phyloP scores from a whole-genome alignment of 371 early-diverging fungal species.

The Fennellomyces sp. region DNA sequence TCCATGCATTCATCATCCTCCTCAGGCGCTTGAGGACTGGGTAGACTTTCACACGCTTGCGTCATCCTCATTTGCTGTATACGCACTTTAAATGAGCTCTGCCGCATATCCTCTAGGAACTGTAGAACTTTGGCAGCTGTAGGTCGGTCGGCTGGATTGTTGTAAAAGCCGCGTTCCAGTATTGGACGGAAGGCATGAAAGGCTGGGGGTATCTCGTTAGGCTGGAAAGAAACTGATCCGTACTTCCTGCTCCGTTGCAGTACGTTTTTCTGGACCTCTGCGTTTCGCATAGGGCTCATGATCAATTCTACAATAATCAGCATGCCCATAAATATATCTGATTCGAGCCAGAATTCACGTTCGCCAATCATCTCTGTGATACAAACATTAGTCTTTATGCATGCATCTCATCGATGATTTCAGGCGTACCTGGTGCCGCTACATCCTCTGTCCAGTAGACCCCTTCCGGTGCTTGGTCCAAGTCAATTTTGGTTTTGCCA shows the following conservation, averaged over 20 bases:
- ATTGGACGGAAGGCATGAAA: conserved; percentile 13
- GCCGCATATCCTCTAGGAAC: not conserved
- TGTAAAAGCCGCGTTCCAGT: conserved; percentile 43
- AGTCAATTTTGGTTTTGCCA: conserved; percentile 14
- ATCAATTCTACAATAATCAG: conserved; percentile 31
- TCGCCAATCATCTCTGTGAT: conserved; percentile 25
- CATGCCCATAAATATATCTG: conserved; percentile 41
- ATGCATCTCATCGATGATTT: too few relatives aligned
- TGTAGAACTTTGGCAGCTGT: not conserved
- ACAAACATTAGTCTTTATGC: not conserved
- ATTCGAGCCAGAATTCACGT: conserved; percentile 20
- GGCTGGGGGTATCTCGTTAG: conserved; percentile 2
- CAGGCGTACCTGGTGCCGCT: conserved; percentile 31
- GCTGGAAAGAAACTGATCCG: conserved; percentile 19
- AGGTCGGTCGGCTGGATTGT: not conserved
- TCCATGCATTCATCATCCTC: not conserved
- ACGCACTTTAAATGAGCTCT: not conserved
- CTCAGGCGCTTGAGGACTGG: too few relatives aligned
- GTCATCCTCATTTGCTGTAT: too few relatives aligned
- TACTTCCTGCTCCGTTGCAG: not conserved
- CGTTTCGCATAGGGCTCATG: conserved; percentile 19
- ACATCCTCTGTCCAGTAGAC: conserved; percentile 37
- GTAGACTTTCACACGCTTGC: too few relatives aligned
- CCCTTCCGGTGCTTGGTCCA: conserved; percentile 6
- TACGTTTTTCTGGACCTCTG: conserved; percentile 14